A percentile compares a stretch with the other conserved stretches of the same genome.
These are phyloP conservation scores for Megacollybia marginata DNA, from an alignment of 768 basidiomycete genomes.

Conservation along the genomic window DNA sequence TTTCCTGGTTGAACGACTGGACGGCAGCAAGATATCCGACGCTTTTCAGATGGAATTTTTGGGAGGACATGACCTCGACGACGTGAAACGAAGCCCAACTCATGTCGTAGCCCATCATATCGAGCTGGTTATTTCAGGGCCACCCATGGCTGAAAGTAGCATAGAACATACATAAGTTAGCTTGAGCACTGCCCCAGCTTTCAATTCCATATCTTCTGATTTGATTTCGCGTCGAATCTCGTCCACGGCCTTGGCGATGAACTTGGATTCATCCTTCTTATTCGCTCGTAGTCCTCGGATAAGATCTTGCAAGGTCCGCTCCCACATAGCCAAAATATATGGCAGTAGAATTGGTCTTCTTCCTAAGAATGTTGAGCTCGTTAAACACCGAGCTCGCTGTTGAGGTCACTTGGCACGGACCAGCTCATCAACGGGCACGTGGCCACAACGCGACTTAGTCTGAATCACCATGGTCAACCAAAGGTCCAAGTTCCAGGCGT, in stretches of 20 bases:
- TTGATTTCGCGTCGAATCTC: conserved; percentile 91
- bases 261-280: conserved; percentile 88
- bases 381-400: too few relatives aligned
- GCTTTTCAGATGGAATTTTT: conserved; percentile 85
- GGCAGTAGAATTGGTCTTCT: too few relatives aligned
- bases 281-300: conserved; percentile 93
- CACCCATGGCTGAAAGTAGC: neutral
- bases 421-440: too few relatives aligned
- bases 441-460: too few relatives aligned
- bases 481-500: too few relatives aligned
- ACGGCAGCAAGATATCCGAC: conserved; percentile 93
- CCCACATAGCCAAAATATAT: conserved; percentile 54
- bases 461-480: too few relatives aligned
- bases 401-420: too few relatives aligned
- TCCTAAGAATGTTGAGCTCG: too few relatives aligned
- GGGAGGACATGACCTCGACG: conserved; percentile 96
- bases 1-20: conserved; percentile 88
- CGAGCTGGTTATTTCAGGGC: conserved; percentile 48
- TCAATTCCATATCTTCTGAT: conserved; percentile 93
- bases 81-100: conserved; percentile 95
- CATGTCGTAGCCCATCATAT: conserved; percentile 96
- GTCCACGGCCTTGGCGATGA: conserved; percentile 88
- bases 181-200: conserved; percentile 92
- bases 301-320: conserved; percentile 91
- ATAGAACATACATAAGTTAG: conserved; percentile 80